phyloP scores from a whole-genome alignment of 2,329 filamentous ascomycete species.

The Cladosporium sp. region DNA sequence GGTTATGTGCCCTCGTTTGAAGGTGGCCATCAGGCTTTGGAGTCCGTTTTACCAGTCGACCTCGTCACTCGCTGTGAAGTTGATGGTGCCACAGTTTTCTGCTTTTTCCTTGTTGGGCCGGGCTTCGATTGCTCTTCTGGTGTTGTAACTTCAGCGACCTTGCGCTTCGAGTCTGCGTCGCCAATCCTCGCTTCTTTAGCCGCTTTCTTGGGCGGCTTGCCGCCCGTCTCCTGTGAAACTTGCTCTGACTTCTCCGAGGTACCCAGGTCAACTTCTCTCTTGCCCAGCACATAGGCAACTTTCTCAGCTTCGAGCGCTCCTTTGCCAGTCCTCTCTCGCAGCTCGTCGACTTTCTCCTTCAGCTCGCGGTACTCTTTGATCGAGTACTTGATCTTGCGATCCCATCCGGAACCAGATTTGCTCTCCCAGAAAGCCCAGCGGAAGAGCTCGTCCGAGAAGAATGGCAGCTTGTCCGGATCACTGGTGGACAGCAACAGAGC shows the following conservation, averaged over 20 bases:
- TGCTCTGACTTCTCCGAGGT: not conserved
- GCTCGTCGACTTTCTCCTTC: constrained; percentile 37
- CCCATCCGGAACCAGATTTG: constrained; percentile 44
- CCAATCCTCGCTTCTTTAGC: not conserved
- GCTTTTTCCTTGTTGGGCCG: not conserved
- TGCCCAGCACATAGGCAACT: constrained; percentile 69
- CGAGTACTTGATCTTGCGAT: constrained; percentile 65
- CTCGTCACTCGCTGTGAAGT: not conserved
- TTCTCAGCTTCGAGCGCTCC: constrained; percentile 66
- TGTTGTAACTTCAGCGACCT: not conserved
- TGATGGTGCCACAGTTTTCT: not conserved
- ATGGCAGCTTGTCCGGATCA: constrained; percentile 60
- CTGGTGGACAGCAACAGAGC: constrained; percentile 70
- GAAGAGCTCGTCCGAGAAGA: constrained; percentile 80
- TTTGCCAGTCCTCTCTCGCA: constrained; percentile 51
- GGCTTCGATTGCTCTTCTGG: not conserved
- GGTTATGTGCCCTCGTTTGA: no score
- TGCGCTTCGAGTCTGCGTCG: not conserved
- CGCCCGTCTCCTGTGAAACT: not conserved
- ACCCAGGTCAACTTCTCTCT: constrained; percentile 28
- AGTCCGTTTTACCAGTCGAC: not conserved
- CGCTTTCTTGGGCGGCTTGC: not conserved
- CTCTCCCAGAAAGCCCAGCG: constrained; percentile 64
- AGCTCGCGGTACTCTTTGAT: constrained; percentile 67
- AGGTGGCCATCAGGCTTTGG: not conserved